phyloP scores from a whole-genome alignment of 2,329 filamentous ascomycete genomes.

The Exophiala sp. region DNA sequence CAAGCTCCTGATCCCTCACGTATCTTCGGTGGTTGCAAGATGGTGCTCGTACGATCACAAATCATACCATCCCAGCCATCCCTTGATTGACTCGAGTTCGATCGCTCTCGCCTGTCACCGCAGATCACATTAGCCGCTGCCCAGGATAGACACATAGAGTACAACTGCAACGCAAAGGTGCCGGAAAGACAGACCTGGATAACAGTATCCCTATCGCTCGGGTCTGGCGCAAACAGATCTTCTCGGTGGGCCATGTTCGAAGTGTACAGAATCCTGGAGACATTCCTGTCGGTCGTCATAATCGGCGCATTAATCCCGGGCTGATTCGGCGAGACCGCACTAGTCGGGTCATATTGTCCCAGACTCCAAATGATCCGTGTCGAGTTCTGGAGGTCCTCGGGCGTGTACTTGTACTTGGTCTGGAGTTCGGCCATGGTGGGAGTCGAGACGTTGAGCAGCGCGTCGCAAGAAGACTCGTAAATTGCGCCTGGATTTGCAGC shows the following conservation, averaged over 20 bases:
- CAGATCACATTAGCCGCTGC: no score
- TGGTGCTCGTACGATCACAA: no score
- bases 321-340: not conserved
- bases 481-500: no score
- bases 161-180: no score
- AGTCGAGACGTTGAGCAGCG: not conserved
- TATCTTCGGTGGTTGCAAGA: no score
- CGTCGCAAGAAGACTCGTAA: no score
- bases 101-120: no score
- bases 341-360: slow-evolving; percentile 2
- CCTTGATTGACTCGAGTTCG: no score
- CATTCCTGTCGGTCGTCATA: slow-evolving; percentile 1
- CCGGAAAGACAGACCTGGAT: not conserved
- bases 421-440: not conserved
- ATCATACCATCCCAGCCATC: no score
- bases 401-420: slow-evolving; percentile 1
- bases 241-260: not conserved
- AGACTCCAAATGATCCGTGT: slow-evolving; percentile 5
- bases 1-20: no score
- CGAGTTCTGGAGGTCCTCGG: not conserved
- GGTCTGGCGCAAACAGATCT: not conserved
- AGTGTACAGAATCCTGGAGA: not conserved
- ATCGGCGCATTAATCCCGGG: not conserved
- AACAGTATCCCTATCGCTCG: not conserved
- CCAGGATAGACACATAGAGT: no score